phyloP scores from a whole-genome alignment of 2,329 filamentous ascomycete genomes.

The Rhexocercosporidium sp. region DNA sequence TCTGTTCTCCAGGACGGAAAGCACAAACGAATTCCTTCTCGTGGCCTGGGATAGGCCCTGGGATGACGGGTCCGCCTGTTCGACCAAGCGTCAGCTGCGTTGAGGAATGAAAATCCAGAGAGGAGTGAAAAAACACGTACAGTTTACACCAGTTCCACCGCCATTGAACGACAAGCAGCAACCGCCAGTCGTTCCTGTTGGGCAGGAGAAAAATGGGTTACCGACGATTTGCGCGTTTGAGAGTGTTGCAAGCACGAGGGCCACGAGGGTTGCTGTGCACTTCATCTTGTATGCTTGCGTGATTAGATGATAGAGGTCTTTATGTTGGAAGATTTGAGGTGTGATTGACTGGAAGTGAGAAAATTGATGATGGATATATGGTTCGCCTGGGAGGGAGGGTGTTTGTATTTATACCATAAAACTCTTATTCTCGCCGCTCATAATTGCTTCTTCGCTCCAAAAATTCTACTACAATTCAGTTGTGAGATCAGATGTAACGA shows the following conservation, averaged over 20 bases:
- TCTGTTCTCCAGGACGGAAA: neutral
- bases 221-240: neutral
- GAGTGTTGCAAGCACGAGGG: neutral
- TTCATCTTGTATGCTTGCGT: neutral
- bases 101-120: too few relatives aligned
- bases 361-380: neutral
- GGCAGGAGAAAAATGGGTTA: neutral
- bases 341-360: neutral
- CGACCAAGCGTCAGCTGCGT: neutral
- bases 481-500: too few relatives aligned
- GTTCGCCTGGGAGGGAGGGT: too few relatives aligned
- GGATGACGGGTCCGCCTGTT: neutral
- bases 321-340: neutral
- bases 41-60: neutral
- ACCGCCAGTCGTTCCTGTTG: neutral
- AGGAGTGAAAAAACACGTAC: too few relatives aligned
- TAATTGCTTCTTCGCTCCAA: too few relatives aligned
- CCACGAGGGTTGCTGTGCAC: neutral
- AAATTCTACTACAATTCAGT: too few relatives aligned
- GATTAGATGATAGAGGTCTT: neutral
- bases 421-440: too few relatives aligned
- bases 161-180: neutral
- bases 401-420: too few relatives aligned
- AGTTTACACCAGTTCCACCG: neutral
- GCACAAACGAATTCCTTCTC: conserved; percentile 1